Base-by-base conservation (phyloP, 306 rosid genomes). In the Fagus crenata region DNA sequence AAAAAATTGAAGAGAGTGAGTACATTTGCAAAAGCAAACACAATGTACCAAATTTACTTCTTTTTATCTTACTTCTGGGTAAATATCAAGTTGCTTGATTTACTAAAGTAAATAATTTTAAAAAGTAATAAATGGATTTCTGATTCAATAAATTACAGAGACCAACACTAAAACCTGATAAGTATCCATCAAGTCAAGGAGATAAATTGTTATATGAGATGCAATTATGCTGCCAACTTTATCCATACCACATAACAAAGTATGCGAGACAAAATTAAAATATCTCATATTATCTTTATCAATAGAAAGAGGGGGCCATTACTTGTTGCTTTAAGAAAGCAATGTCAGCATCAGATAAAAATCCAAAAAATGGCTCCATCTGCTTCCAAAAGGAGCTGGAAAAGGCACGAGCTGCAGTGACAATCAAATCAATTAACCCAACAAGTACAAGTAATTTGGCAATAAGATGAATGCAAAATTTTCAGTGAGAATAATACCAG, bases 321-420 rank as follows among this genome's bases (percentile, higher is more conserved):
- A 96, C 99, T 91, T 90, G 89, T 81, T 94, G 89, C 86, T 87
- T 96, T 82, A 91, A 86, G 91, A 79, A 90, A 76, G 77, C 31
- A 37, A 89, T 86, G 81, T 89, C 98, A 60, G 84, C 84, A 63
- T 87, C 93, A 36, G 96, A 85, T 74, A 96, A 77, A 79, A 90
- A 84, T 87, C 90, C 54, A 68, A 96, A 93, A 88, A 87, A 87
- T 68, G 92, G 86, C 84, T 93, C 99, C 92, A 85, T 89, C 89
- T 87, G 90, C 89, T 71, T 84, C 99, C 99, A 96, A 78, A 93
- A 96, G 65, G 90, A 43, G 84, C 86, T 84, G 78, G 90, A 87
- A 73, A 86, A 87, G 80, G 88, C 80, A 72, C 72, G 77, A 81
- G 84, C 99, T 96, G 94, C 81, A 76, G 83, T 53, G 56, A 85